Base-by-base conservation (phyloP, 805 yeast genomes). In the Candida sanyiensis region DNA sequence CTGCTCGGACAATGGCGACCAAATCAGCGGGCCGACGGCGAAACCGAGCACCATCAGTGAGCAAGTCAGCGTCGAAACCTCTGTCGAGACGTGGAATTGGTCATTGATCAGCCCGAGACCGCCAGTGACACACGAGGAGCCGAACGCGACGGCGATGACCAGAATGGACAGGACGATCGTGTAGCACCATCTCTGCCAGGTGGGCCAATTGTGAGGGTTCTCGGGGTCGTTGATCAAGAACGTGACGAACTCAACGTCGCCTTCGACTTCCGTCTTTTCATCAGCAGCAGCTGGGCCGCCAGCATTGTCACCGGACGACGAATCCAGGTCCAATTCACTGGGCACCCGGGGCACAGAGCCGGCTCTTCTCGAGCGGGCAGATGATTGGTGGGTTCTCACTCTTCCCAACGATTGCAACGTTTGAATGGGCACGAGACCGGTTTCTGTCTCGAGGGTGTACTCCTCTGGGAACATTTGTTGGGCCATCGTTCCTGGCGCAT, bases 1-100 rank as follows among this genome's bases (percentile, higher is more conserved):
- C 52, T 80, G 79, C 62, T 88, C 97, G 22, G 86, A 75, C 27
- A 87, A 64, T 9, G 96, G 96, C 11, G 95, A 84, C 94, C 95
- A 88, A 18, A 87, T 48, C 46, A 88, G 65, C 1, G 96, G 96
- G 30, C 96, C 96, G 21, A 86, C 70, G 18, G 89, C 72, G 56
- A 88, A 87, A 6, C 96, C 97, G 19, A 84, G 56, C 37, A 88
- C 96, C 95, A 86, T 87, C 25, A 88, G 63, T 1, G 96, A 84
- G 47, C 89, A 84, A 0, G 90, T 66, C 48, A 88, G 67, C 24
- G 77, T 80, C 8, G 96, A 76, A 16, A 87, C 96, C 58, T 84
- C 96, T 2, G 66, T 57, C 12, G 84, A 74, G 17, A 88, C 96
- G 45, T 76, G 63, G 58, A 70, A 86, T 51, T 77, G 70, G 11